These are phyloP conservation scores for Debaryomyces tyrocola DNA, from an alignment of 805 yeast species.

Conservation along the genomic window DNA sequence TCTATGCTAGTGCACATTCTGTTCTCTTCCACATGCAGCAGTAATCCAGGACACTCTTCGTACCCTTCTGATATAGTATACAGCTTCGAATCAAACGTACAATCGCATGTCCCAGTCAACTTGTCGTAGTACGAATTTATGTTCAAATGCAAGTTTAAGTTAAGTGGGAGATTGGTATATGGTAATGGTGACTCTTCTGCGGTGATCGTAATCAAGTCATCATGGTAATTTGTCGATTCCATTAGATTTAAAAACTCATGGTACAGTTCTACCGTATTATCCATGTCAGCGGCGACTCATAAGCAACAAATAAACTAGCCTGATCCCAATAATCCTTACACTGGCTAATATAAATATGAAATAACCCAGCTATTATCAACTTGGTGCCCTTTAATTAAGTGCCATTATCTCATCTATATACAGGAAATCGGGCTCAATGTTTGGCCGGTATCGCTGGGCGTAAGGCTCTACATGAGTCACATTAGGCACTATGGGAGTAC, in stretches of 20 bases:
- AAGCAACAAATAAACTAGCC: neutral
- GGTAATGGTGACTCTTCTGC: conserved; percentile 2
- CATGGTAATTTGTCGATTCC: conserved; percentile 17
- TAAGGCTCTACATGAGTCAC: too few relatives aligned
- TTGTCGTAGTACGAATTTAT: conserved; percentile 7
- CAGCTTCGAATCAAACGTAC: neutral
- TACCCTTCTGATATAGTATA: neutral
- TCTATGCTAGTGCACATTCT: neutral
- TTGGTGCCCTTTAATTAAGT: too few relatives aligned
- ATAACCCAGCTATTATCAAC: too few relatives aligned
- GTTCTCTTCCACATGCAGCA: conserved; percentile 1
- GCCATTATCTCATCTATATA: too few relatives aligned
- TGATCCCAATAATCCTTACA: too few relatives aligned
- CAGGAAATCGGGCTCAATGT: too few relatives aligned
- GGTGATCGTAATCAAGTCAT: conserved; percentile 10
- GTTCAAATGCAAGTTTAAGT: conserved; percentile 8
- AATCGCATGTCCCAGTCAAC: neutral
- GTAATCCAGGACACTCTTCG: neutral
- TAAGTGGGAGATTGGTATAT: conserved; percentile 1
- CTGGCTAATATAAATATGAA: too few relatives aligned
- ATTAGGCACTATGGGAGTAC: too few relatives aligned
- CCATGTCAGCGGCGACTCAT: neutral
- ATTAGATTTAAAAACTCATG: conserved; percentile 24
- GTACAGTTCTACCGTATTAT: conserved; percentile 21
- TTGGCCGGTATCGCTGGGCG: too few relatives aligned